Conservation (phyloP, 2,329 filamentous ascomycete genomes). For the Stachybotrys echinatus region DNA sequence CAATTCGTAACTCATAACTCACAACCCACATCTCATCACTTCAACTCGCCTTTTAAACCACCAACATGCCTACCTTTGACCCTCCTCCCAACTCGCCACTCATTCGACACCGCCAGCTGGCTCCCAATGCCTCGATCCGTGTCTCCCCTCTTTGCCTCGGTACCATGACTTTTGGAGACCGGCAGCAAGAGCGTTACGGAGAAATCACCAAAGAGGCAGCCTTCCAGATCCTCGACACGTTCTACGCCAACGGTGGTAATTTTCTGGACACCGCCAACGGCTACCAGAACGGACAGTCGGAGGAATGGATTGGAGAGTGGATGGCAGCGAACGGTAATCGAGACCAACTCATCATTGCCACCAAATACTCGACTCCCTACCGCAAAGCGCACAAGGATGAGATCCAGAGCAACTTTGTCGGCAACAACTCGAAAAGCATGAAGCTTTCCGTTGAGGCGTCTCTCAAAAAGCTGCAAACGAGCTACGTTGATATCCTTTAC, state of each 20-base stretch:
- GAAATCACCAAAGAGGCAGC: constrained; percentile 47
- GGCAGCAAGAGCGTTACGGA: constrained; percentile 32
- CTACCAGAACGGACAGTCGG: constrained; percentile 45
- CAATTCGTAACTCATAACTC: too few species aligned
- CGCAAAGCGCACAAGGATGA: constrained; percentile 21
- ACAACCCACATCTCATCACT: neutral
- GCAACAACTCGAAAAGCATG: constrained; percentile 31
- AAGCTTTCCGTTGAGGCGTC: constrained; percentile 31
- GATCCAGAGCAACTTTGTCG: constrained; percentile 26
- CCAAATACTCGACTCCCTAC: constrained; percentile 40
- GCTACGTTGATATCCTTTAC: constrained; percentile 25
- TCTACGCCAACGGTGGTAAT: constrained; percentile 47
- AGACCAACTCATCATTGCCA: constrained; percentile 33
- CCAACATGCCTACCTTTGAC: neutral
- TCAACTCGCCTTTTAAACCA: neutral
- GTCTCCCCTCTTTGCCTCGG: constrained; percentile 39
- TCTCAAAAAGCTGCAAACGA: constrained; percentile 31
- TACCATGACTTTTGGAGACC: constrained; percentile 38
- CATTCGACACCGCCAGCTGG: neutral
- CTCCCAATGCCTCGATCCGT: constrained; percentile 18
- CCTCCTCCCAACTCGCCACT: neutral
- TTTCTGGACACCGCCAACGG: constrained; percentile 53
- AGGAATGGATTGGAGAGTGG: constrained; percentile 46
- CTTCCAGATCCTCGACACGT: constrained; percentile 49
- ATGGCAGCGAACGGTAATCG: constrained; percentile 29